Base-by-base conservation (phyloP, 441 rosid genomes). In the Cnidoscolus chayamansa region DNA sequence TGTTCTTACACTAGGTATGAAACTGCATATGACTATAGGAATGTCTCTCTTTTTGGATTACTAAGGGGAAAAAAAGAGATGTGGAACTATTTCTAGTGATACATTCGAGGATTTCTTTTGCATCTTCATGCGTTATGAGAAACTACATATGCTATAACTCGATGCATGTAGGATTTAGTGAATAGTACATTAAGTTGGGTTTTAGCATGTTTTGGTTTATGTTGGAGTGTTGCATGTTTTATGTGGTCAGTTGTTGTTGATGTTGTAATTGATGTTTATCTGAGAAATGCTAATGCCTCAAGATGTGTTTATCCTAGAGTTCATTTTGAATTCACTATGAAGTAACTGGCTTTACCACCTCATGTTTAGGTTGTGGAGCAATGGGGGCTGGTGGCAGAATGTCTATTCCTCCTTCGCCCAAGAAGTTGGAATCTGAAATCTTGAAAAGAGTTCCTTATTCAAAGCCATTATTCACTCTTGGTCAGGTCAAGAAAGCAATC, bases 321-420 rank as follows among this genome's bases (percentile, higher is more conserved):
- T 30, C 20, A 13, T 66, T 16, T 16, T 37, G 49, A 12, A 48
- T 58, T 8, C 45, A 10, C 3, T 16, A 20, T 10, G 4, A 20
- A 20, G 58, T 7, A 72, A 68, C 25, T 53, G 10, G 61, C 50
- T n/a, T 19, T 8, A 15, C 20, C 25, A 1, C 51, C 62, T 17
- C 16, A 35, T 69, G 31, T 73, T 56, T 82, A 82, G 86, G 82
- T 68, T 50, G 74, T 63, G 75, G 74, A 84, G 79, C 68, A 66
- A 93, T 93, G 97, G 98, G 97, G 77, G 96, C 93, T n/a, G 98
- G 98, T 74, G 98, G 96, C 76, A 80, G 93, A 78, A 91, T 94
- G 97, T 77, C 87, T 2, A 87, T 77, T 58, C 86, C 88, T 53
- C 67, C 96, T 64, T 71, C 83, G 7, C 19, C 76, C 1, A 81